Evolutionary conservation across 202 grass and related monocot genomes (phyloP), one percentile per base, ranked within the genome.

Genomic region (Saccharum hybrid): DNA sequence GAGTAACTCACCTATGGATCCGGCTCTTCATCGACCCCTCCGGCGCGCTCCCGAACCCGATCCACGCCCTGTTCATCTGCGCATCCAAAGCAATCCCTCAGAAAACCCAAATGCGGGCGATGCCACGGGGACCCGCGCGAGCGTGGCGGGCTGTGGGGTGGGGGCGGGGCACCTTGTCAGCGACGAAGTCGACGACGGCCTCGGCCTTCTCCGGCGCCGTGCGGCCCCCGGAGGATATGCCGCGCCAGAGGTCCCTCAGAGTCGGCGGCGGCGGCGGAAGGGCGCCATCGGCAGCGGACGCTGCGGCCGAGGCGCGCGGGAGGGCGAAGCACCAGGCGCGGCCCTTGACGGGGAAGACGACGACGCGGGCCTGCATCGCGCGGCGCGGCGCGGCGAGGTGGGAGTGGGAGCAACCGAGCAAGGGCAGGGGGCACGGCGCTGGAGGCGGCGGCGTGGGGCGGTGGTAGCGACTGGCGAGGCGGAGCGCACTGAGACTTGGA

Each of bases 61-160:
- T 85, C 96, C 96, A 98, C 67, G 89, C 90, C 21, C 80, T 66
- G 69, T 93, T 98, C 92, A 96, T 96, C 96, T 93, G 81, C 77
- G 64, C 74, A 30, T 30, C 65, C 8, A 59, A 72, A 43, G 2
- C 67, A 40, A 48, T 2, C 43, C 38, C 22, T 79, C 66, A 85
- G 70, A 72, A 87, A 68, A 15, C 54, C 63, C 23, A 2, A 71
- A 71, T 81, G 28, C 63, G 12, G 68, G 31, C 48, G 45, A 7
- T 9, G 10, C 5, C 16, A 19, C 51, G 6, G 43, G 36, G 4
- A 37, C 36, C 36, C 18, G 19, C 4, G 34, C 63, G 9, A 8
- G 76, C 8, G 36, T 2, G 42, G n/a, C n/a, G 3, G 42, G 28
- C 1, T 18, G 19, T 1, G 21, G 39, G 15, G 71, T n/a, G 72